Evolutionary conservation across 1,284 basidiomycete species (phyloP).

Genomic region (Rhodotorula sp.): DNA sequence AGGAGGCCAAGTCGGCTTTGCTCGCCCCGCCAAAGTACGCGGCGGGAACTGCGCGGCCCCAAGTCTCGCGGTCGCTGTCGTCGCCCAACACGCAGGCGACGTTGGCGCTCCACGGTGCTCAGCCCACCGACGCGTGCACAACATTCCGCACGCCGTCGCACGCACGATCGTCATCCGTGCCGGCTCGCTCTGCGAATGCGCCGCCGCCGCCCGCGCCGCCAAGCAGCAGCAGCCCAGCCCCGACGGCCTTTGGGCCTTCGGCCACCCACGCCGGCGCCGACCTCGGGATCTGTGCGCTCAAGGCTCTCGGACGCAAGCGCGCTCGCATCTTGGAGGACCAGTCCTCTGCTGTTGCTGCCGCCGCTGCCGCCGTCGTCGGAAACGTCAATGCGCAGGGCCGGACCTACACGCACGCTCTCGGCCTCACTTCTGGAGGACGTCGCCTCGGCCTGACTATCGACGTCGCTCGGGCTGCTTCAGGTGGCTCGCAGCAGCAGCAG

Average conservation of each 20-base stretch:
- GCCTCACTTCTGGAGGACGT: neutral
- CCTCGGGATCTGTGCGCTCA: slow-evolving; percentile 25
- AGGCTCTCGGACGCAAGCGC: slow-evolving; percentile 31
- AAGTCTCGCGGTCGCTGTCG: neutral
- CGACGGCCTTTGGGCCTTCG: neutral
- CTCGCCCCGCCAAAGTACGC: neutral
- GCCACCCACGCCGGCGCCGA: slow-evolving; percentile 14
- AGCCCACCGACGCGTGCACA: neutral
- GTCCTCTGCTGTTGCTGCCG: neutral
- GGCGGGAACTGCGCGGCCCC: neutral
- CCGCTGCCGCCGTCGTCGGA: neutral
- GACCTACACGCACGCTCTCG: neutral
- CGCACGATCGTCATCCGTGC: neutral
- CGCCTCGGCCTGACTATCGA: slow-evolving; percentile 4
- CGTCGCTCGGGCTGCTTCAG: neutral
- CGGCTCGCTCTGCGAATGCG: neutral
- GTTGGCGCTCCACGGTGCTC: neutral
- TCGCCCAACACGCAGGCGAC: neutral
- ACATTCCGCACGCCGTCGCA: neutral
- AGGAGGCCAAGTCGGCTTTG: neutral
- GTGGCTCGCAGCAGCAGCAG: neutral
- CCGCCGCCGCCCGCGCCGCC: neutral
- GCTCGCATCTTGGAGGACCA: slow-evolving; percentile 18
- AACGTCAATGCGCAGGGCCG: neutral
- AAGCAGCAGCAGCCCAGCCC: slow-evolving; percentile 1